Evolutionary conservation across 2,329 filamentous ascomycete genomes (phyloP).

Genomic region (Neodidymelliopsis sp.): DNA sequence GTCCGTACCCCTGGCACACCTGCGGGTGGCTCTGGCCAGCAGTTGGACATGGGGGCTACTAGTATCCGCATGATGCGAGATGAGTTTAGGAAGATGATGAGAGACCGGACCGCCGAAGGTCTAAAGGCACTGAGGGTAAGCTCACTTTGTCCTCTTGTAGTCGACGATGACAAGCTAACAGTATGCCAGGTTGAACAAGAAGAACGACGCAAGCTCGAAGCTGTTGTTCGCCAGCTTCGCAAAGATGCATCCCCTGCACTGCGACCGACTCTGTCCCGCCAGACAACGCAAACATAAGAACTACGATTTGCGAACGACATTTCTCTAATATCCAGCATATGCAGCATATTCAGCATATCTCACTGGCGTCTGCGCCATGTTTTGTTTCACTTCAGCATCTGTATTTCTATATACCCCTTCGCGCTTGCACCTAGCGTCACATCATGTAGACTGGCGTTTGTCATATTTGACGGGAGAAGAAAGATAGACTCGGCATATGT

Average conservation of each 20-base stretch:
- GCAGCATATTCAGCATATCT: too few species aligned
- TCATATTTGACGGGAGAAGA: background rate
- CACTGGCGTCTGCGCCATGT: background rate
- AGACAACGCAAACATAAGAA: conserved; percentile 9
- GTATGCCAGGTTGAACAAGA: conserved; percentile 70
- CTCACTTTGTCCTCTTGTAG: conserved; percentile 13
- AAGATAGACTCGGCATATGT: conserved; percentile 7
- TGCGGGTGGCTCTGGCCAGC: conserved; percentile 28
- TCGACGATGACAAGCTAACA: background rate
- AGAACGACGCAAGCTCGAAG: conserved; percentile 72
- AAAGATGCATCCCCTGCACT: conserved; percentile 48
- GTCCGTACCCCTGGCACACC: conserved; percentile 60
- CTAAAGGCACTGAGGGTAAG: conserved; percentile 70
- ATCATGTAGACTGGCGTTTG: conserved; percentile 8
- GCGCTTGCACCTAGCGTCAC: conserved; percentile 10
- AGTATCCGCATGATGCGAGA: conserved; percentile 74
- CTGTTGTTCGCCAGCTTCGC: conserved; percentile 63
- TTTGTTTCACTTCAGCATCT: conserved; percentile 6
- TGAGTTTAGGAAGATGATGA: conserved; percentile 84
- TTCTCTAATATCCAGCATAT: background rate
- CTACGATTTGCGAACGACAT: background rate
- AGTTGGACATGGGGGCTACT: conserved; percentile 61
- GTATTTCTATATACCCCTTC: conserved; percentile 20
- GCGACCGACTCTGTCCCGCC: conserved; percentile 12
- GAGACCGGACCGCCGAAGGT: conserved; percentile 72